Evolutionary conservation across 768 basidiomycete species (phyloP).

Genomic region (Sarcodon aspratus): DNA sequence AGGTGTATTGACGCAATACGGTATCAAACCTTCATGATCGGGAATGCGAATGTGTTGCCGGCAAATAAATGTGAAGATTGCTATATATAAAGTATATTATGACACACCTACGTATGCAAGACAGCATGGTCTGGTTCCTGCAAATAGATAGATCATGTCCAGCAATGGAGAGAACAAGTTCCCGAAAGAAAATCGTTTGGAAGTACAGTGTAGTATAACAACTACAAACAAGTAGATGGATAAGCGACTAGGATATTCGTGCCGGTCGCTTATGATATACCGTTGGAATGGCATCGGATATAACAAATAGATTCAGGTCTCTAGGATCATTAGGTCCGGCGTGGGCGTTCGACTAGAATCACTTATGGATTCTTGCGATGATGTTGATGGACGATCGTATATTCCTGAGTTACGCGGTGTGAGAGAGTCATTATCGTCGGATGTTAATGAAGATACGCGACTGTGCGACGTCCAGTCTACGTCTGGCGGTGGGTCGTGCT

Average conservation of each 20-base stretch:
- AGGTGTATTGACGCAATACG: constrained; percentile 52
- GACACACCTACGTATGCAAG: background rate
- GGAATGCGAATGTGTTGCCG: background rate
- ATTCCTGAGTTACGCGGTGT: background rate
- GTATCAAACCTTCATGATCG: constrained; percentile 26
- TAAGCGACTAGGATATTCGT: no score
- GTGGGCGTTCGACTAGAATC: background rate
- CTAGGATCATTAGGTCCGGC: background rate
- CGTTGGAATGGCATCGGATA: background rate
- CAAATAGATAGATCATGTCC: constrained; percentile 5
- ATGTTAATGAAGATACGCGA: background rate
- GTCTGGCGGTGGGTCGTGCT: no score
- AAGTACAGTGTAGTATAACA: background rate
- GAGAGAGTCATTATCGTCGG: background rate
- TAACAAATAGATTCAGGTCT: background rate
- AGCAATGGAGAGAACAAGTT: background rate
- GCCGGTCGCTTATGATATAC: no score
- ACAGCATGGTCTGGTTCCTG: constrained; percentile 6
- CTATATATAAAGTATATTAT: background rate
- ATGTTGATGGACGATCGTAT: constrained; percentile 10
- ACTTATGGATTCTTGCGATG: constrained; percentile 10
- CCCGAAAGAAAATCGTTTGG: no score
- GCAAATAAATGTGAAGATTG: background rate
- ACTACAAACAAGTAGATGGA: no score
- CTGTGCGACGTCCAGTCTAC: no score